phyloP scores from a whole-genome alignment of 179 eudicot species.

The Sideroxylon spinosum region DNA sequence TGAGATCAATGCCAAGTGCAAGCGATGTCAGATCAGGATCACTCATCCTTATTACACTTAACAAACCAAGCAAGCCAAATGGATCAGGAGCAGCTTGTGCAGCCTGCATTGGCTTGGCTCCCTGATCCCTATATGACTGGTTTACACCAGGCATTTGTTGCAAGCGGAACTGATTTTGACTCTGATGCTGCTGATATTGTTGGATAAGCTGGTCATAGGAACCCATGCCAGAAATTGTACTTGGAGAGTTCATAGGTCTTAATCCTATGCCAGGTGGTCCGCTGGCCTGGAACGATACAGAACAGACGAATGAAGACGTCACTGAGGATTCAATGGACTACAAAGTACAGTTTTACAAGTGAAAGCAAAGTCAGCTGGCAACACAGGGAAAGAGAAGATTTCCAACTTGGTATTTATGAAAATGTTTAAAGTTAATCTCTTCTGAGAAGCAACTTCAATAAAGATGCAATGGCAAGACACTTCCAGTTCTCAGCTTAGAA shows the following conservation, averaged over 20 bases:
- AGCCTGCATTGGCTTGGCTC: conserved; percentile 61
- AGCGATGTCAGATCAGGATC: conserved; percentile 80
- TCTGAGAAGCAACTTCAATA: too few relatives aligned
- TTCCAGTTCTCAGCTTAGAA: too few relatives aligned
- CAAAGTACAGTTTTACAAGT: not conserved
- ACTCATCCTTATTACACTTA: conserved; percentile 75
- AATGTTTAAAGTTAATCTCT: too few relatives aligned
- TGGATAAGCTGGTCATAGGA: conserved; percentile 75
- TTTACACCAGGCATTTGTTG: conserved; percentile 56
- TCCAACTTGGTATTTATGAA: too few relatives aligned
- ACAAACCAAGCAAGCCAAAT: conserved; percentile 73
- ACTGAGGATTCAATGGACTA: conserved; percentile 1
- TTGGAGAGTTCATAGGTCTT: conserved; percentile 61
- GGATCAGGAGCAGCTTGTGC: conserved; percentile 65
- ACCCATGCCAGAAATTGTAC: conserved; percentile 50
- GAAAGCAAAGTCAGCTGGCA: not conserved
- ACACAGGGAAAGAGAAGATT: too few relatives aligned
- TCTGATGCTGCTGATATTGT: conserved; percentile 80
- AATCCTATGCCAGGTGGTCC: conserved; percentile 63
- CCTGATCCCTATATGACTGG: conserved; percentile 73
- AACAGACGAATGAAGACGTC: not conserved
- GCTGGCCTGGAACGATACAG: conserved; percentile 40
- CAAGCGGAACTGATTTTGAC: conserved; percentile 67
- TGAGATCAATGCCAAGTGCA: conserved; percentile 82
- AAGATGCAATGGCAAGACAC: too few relatives aligned